Percentiles rank a stretch among this genome's conserved stretches.
Conservation (phyloP, 257 asterid species). For the Anisodus tanguticus region DNA sequence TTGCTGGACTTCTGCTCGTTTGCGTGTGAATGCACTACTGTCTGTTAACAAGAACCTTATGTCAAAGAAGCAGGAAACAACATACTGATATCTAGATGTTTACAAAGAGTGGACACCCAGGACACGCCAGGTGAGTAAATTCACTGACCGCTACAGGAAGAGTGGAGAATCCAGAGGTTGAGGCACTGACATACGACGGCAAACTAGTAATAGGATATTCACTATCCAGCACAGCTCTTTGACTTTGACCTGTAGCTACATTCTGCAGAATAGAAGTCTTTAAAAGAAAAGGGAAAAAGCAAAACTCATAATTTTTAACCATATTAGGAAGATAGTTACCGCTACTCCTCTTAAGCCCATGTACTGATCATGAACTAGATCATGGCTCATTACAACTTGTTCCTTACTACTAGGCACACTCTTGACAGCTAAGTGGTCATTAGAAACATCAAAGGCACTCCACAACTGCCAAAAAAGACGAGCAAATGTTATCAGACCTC, state of each 20-base stretch:
- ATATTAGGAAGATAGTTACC: slow-evolving; percentile 47
- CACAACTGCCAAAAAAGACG: slow-evolving; percentile 57
- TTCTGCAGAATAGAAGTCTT: slow-evolving; percentile 47
- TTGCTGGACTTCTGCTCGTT: slow-evolving; percentile 56
- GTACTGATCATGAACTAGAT: slow-evolving; percentile 48
- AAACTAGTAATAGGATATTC: slow-evolving; percentile 43
- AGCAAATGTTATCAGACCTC: slow-evolving; percentile 9
- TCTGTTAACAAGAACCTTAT: slow-evolving; percentile 50
- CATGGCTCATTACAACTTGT: slow-evolving; percentile 41
- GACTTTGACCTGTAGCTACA: slow-evolving; percentile 40
- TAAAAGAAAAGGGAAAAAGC: slow-evolving; percentile 36
- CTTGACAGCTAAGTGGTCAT: slow-evolving; percentile 40
- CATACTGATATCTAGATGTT: not conserved
- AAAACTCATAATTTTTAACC: slow-evolving; percentile 29
- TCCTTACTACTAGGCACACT: slow-evolving; percentile 39
- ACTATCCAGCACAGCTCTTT: slow-evolving; percentile 40
- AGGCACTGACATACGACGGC: slow-evolving; percentile 45
- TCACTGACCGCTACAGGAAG: slow-evolving; percentile 49
- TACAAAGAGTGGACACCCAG: not conserved
- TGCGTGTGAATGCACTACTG: slow-evolving; percentile 48
- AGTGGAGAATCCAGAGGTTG: slow-evolving; percentile 44
- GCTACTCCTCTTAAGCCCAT: slow-evolving; percentile 46
- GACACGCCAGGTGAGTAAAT: slow-evolving; percentile 26
- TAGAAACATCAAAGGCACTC: slow-evolving; percentile 64
- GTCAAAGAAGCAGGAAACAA: slow-evolving; percentile 27